phyloP scores from a whole-genome alignment of 331 rosid genomes.

The Ulmus americana region DNA sequence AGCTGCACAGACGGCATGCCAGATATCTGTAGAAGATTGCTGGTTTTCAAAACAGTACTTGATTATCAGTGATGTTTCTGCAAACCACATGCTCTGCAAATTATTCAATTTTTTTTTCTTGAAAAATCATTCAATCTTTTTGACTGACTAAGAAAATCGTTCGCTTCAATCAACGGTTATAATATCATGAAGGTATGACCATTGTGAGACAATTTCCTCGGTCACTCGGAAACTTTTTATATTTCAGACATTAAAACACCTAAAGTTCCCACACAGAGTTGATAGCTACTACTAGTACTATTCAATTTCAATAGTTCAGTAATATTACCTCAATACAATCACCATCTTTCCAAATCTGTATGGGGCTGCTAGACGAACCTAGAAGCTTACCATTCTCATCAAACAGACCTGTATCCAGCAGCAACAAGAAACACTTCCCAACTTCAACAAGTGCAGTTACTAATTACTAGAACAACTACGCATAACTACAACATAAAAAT shows the following conservation, averaged over 20 bases:
- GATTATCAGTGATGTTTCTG: conserved; percentile 25
- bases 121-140: not conserved
- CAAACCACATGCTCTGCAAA: not conserved
- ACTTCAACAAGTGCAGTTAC: not conserved
- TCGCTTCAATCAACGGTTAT: not conserved
- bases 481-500: not conserved
- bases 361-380: conserved; percentile 79
- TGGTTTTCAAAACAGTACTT: conserved; percentile 35
- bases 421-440: not conserved
- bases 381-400: conserved; percentile 83
- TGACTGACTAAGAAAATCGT: not conserved
- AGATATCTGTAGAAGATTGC: conserved; percentile 99
- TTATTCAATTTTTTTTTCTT: not conserved
- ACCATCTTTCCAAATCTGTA: conserved; percentile 92
- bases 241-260: no score
- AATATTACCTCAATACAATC: conserved; percentile 59
- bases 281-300: not conserved
- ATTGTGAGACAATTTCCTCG: not conserved
- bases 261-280: no score
- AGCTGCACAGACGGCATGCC: conserved; percentile 92
- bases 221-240: not conserved
- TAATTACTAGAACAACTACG: not conserved
- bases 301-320: conserved; percentile 12
- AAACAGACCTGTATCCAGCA: conserved; percentile 55
- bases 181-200: not conserved